Evolutionary conservation across 331 rosid genomes (phyloP), one percentile per base, ranked within the genome.

Genomic region (Rosa hybrid): DNA sequence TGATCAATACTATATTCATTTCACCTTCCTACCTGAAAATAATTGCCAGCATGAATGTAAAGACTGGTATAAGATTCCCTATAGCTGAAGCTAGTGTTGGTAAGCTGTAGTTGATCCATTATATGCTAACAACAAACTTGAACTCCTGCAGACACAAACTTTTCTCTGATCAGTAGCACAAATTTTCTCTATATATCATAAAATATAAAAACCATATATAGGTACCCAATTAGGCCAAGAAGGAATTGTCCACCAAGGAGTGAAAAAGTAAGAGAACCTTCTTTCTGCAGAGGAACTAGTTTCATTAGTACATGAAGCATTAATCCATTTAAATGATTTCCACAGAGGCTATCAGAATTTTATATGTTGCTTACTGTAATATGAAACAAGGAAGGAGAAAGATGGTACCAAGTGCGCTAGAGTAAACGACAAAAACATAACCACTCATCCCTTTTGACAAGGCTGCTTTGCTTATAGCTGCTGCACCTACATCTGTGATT

Each of bases 401-500:
- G 42, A 82, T 59, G 45, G 86, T 57, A 13, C 62, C 84, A 13
- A 86, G 84, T 45, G 86, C 75, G 10, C 73, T 76, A 12, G 79
- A 80, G 81, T 82, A 82, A 39, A 82, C 80, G 6, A 68, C 27
- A 8, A 85, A 75, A 62, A 82, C 81, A 39, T 67, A 50, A 70
- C n/a, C 76, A 68, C 80, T 86, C 82, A 86, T 46, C 27, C 84
- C 89, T 68, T 23, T 68, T 12, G 69, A 63, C 86, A 83, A 77
- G 53, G 89, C 89, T 18, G 77, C 89, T 83, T 82, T 86, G 84
- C 53, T 80, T 27, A 86, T 38, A 18, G 83, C 83, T 20, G 81
- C 27, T 45, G 70, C 4, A 1, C 74, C 84, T 48, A 77, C 39
- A 34, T 34, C 78, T 16, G 78, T 46, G 48, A 68, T 42, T 48